phyloP scores from a whole-genome alignment of 805 yeast species.

The Phaffomyces thermotolerans region DNA sequence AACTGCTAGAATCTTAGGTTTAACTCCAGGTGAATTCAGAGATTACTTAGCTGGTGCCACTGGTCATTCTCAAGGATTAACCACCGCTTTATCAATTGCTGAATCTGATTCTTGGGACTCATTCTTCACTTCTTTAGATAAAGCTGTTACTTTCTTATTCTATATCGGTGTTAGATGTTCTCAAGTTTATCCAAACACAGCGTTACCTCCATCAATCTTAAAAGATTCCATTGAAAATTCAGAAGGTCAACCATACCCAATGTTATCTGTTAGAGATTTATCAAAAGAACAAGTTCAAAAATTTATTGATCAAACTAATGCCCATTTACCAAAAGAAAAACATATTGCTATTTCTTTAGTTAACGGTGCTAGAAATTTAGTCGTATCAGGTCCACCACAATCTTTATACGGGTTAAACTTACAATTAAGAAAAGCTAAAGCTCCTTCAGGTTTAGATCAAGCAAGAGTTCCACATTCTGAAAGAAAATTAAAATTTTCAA shows the following conservation, averaged over 20 bases:
- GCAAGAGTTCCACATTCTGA: slow-evolving; percentile 89
- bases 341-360: slow-evolving; percentile 86
- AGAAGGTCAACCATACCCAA: slow-evolving; percentile 96
- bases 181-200: slow-evolving; percentile 85
- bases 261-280: slow-evolving; percentile 91
- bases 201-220: slow-evolving; percentile 86
- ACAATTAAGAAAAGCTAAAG: slow-evolving; percentile 88
- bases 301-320: slow-evolving; percentile 80
- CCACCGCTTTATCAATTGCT: slow-evolving; percentile 88
- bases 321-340: slow-evolving; percentile 86
- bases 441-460: slow-evolving; percentile 91
- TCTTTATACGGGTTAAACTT: slow-evolving; percentile 92
- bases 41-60: slow-evolving; percentile 64
- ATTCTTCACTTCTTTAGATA: slow-evolving; percentile 61
- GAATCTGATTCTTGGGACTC: slow-evolving; percentile 79
- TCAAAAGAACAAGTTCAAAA: slow-evolving; percentile 70
- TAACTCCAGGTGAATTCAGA: slow-evolving; percentile 85
- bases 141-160: slow-evolving; percentile 80
- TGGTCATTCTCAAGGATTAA: slow-evolving; percentile 88
- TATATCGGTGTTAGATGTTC: slow-evolving; percentile 91
- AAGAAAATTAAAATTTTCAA: slow-evolving; percentile 89
- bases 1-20: slow-evolving; percentile 76
- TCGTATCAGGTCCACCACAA: slow-evolving; percentile 97
- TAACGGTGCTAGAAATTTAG: slow-evolving; percentile 94
- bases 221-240: slow-evolving; percentile 89